Evolutionary conservation across 2,329 filamentous ascomycete species (phyloP).

Genomic region (Ophiobolus disseminans): DNA sequence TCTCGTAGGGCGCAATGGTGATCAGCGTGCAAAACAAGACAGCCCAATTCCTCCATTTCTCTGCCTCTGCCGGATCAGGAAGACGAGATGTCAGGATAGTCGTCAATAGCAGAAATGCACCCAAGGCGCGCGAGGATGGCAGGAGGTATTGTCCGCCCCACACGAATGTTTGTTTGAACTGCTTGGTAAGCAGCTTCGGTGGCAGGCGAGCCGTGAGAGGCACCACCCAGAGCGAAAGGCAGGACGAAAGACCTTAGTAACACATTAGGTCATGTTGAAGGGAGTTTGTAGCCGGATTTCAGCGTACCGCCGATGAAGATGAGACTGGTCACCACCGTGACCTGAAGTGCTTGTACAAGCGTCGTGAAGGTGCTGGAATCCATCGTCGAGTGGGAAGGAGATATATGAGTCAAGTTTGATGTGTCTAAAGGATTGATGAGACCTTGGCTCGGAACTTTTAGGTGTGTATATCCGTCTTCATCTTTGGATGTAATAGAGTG

Average conservation of each 20-base stretch:
- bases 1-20: conserved; percentile 11
- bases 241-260: conserved; percentile 10
- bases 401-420: too few species aligned
- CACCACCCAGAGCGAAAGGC: conserved; percentile 12
- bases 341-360: conserved; percentile 6
- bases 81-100: neutral
- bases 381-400: neutral
- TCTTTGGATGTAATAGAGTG: too few species aligned
- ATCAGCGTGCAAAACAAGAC: neutral
- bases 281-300: neutral
- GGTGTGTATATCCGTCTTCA: too few species aligned
- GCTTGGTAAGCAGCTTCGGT: neutral
- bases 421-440: too few species aligned
- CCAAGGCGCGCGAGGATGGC: conserved; percentile 7
- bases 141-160: conserved; percentile 12
- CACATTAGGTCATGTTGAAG: neutral
- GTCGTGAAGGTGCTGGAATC: neutral
- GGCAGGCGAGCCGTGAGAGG: conserved; percentile 8
- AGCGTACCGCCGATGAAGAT: conserved; percentile 11
- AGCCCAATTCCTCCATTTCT: conserved; percentile 8
- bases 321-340: conserved; percentile 2
- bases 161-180: conserved; percentile 11
- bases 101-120: neutral
- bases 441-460: too few species aligned
- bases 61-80: neutral